Conservation (phyloP, 2,329 filamentous ascomycete species). For the Penicillium sp. region DNA sequence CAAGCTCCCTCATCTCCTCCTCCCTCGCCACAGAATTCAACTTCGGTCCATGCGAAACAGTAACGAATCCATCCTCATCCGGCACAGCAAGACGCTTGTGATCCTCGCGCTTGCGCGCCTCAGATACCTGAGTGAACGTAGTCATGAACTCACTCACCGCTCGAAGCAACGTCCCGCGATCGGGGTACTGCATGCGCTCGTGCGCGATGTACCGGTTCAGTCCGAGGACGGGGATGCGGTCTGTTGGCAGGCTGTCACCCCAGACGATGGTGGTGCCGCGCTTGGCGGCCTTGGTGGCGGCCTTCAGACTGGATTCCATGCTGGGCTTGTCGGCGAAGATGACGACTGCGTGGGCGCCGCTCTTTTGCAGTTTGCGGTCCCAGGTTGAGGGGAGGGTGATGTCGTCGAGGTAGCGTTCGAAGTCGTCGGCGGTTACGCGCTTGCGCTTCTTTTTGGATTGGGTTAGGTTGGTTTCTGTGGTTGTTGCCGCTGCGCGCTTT, state of each 20-base stretch:
- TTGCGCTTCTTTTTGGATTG: slow-evolving; percentile 55
- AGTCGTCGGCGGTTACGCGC: slow-evolving; percentile 50
- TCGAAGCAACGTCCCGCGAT: slow-evolving; percentile 64
- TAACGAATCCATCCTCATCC: slow-evolving; percentile 94
- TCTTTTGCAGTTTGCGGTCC: slow-evolving; percentile 67
- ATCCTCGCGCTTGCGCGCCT: slow-evolving; percentile 63
- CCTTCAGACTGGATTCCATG: slow-evolving; percentile 73
- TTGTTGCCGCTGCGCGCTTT: slow-evolving; percentile 25
- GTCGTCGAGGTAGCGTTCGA: slow-evolving; percentile 57
- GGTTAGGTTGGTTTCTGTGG: slow-evolving; percentile 24
- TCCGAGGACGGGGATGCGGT: slow-evolving; percentile 60
- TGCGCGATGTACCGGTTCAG: slow-evolving; percentile 59
- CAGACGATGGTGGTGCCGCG: slow-evolving; percentile 64
- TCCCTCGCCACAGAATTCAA: slow-evolving; percentile 70
- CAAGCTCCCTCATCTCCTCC: slow-evolving; percentile 64
- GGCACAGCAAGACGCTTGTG: slow-evolving; percentile 71
- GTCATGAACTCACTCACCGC: slow-evolving; percentile 84
- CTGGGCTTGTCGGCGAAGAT: slow-evolving; percentile 81
- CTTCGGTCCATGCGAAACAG: slow-evolving; percentile 75
- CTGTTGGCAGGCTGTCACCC: slow-evolving; percentile 60
- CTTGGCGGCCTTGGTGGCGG: slow-evolving; percentile 62
- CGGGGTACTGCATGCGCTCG: slow-evolving; percentile 69
- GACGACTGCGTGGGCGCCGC: slow-evolving; percentile 77
- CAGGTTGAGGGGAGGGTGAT: slow-evolving; percentile 69
- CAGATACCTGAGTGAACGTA: slow-evolving; percentile 67